Percentiles rank a stretch among this genome's conserved stretches.
These are phyloP conservation scores for Rhodotorula babjevae DNA, from an alignment of 768 basidiomycete species.

Conservation along the genomic window DNA sequence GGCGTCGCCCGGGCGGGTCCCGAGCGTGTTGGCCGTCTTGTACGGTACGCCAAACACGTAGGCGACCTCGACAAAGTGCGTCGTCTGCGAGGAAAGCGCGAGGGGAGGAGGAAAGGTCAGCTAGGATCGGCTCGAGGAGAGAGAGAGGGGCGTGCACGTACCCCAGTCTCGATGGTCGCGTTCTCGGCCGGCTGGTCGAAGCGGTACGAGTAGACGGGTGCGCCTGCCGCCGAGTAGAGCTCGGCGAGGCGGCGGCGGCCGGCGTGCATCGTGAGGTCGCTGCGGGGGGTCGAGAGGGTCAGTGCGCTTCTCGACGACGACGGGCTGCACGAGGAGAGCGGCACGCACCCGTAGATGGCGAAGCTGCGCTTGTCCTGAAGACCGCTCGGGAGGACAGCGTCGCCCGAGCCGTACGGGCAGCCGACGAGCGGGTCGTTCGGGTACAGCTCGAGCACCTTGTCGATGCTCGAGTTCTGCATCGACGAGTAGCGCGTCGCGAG, in stretches of 20 bases:
- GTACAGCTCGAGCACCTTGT: conserved; percentile 24
- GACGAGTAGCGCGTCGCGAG: background rate
- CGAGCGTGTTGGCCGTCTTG: conserved; percentile 28
- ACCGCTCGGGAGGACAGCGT: conserved; percentile 31
- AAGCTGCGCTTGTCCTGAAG: conserved; percentile 37
- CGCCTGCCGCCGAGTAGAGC: background rate
- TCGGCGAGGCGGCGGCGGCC: conserved; percentile 27
- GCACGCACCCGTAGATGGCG: background rate
- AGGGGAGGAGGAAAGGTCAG: background rate
- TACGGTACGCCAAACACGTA: conserved; percentile 20
- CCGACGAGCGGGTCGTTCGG: conserved; percentile 31
- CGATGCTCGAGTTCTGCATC: conserved; percentile 17
- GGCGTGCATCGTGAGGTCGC: background rate
- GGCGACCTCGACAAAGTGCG: conserved; percentile 19
- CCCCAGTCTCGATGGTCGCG: conserved; percentile 21
- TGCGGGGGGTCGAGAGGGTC: background rate
- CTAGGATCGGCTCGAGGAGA: no score
- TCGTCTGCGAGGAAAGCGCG: background rate
- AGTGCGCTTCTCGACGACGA: no score
- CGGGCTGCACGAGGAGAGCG: no score
- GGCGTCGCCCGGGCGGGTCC: conserved; percentile 26
- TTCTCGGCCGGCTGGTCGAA: conserved; percentile 26
- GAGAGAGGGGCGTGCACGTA: background rate
- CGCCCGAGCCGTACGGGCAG: conserved; percentile 39
- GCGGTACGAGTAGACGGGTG: conserved; percentile 32